A percentile compares a stretch with the other conserved stretches of the same genome.
These are phyloP conservation scores for Leucogyrophana mollusca DNA, from an alignment of 768 basidiomycete genomes.

Conservation along the genomic window DNA sequence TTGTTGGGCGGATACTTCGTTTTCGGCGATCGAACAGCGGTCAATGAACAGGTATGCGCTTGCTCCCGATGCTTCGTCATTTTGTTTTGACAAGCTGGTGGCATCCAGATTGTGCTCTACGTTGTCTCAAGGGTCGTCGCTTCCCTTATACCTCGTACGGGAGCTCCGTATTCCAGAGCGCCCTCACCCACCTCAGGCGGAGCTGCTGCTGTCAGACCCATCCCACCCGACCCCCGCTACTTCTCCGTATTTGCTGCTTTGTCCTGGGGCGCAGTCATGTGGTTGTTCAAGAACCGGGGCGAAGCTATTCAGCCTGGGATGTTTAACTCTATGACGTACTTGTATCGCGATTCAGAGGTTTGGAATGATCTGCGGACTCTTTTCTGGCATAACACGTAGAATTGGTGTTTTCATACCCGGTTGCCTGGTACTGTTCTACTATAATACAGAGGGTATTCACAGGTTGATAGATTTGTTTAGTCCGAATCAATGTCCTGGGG, in stretches of 20 bases:
- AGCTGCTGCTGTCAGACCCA: constrained; percentile 53
- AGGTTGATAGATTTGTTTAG: neutral
- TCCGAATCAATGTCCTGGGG: constrained; percentile 16
- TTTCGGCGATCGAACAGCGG: constrained; percentile 82
- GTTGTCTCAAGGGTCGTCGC: constrained; percentile 91
- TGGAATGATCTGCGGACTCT: constrained; percentile 84
- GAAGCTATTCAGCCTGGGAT: constrained; percentile 96
- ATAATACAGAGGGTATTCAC: neutral
- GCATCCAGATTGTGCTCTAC: constrained; percentile 86
- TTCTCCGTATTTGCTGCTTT: constrained; percentile 88
- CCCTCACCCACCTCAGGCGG: constrained; percentile 38
- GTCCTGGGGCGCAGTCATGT: constrained; percentile 97
- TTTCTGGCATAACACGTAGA: constrained; percentile 85
- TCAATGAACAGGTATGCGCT: constrained; percentile 83
- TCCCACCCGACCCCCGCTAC: constrained; percentile 81
- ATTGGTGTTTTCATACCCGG: neutral
- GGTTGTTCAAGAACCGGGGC: constrained; percentile 82
- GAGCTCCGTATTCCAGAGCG: constrained; percentile 49
- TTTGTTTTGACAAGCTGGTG: constrained; percentile 6
- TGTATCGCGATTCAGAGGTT: constrained; percentile 89
- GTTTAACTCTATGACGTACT: constrained; percentile 94
- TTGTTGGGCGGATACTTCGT: constrained; percentile 88
- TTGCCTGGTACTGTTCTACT: constrained; percentile 1
- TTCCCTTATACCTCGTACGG: constrained; percentile 83
- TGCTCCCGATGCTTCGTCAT: constrained; percentile 3